These are phyloP conservation scores for Elsinoe fawcettii DNA, from an alignment of 2,329 filamentous ascomycete species.

Conservation along the genomic window DNA sequence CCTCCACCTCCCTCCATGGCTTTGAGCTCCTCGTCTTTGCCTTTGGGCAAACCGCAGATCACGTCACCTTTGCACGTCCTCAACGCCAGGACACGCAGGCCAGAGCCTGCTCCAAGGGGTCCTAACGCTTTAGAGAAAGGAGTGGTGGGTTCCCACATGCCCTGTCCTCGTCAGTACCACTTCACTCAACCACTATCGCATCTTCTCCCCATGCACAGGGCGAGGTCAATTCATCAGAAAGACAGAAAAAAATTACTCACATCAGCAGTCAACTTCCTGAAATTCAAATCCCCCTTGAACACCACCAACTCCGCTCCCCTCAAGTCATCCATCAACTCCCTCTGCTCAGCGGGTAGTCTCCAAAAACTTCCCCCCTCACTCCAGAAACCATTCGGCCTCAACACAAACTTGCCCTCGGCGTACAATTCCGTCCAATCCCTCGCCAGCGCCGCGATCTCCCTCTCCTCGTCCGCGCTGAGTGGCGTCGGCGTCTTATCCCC, in stretches of 20 bases:
- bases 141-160: slow-evolving; percentile 77
- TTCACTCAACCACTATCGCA: no score
- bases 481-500: slow-evolving; percentile 50
- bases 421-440: slow-evolving; percentile 72
- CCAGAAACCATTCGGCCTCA: slow-evolving; percentile 87
- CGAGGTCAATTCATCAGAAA: no score
- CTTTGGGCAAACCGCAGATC: slow-evolving; percentile 75
- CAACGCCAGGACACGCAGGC: slow-evolving; percentile 75
- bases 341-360: slow-evolving; percentile 65
- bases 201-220: no score
- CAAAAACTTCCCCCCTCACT: slow-evolving; percentile 82
- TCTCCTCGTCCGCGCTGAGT: slow-evolving; percentile 59
- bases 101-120: slow-evolving; percentile 71
- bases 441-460: slow-evolving; percentile 69
- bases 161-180: slow-evolving; percentile 41
- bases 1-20: slow-evolving; percentile 61
- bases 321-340: slow-evolving; percentile 65
- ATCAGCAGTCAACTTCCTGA: slow-evolving; percentile 84
- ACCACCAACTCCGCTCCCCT: slow-evolving; percentile 79
- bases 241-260: no score
- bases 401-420: slow-evolving; percentile 70
- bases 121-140: slow-evolving; percentile 79
- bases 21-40: slow-evolving; percentile 74
- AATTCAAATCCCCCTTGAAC: slow-evolving; percentile 97
- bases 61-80: slow-evolving; percentile 96